Conservation (phyloP, 2,329 filamentous ascomycete species). For the Claviceps sp. region DNA sequence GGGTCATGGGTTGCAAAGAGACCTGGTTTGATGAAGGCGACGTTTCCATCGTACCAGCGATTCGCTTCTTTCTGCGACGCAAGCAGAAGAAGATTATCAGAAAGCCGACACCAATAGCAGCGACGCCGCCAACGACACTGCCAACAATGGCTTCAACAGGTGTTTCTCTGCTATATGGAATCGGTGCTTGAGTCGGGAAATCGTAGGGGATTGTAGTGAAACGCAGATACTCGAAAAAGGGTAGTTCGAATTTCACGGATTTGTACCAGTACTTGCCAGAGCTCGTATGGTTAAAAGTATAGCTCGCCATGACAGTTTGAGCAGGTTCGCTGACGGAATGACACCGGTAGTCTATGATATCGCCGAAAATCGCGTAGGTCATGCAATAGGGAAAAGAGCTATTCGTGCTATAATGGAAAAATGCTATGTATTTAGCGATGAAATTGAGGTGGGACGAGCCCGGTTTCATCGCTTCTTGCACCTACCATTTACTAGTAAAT, state of each 20-base stretch:
- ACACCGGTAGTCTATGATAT: conserved; percentile 33
- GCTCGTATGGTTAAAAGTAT: conserved; percentile 12
- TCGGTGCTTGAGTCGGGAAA: neutral
- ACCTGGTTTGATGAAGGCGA: neutral
- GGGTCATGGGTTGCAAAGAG: conserved; percentile 2
- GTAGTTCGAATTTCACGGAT: neutral
- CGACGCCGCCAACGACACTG: conserved; percentile 24
- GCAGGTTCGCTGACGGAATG: conserved; percentile 18
- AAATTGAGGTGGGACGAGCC: neutral
- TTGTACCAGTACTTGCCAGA: too few relatives aligned
- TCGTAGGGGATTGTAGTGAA: neutral
- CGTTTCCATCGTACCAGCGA: conserved; percentile 2
- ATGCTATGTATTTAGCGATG: neutral
- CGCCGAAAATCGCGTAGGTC: conserved; percentile 28
- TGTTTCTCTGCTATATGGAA: conserved; percentile 5
- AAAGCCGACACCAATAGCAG: conserved; percentile 18
- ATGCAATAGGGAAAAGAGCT: conserved; percentile 27
- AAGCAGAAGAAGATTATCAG: conserved; percentile 19
- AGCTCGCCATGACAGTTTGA: conserved; percentile 27
- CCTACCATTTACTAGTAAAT: conserved; percentile 33
- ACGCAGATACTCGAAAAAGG: neutral
- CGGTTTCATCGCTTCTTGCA: neutral
- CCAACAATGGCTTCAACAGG: conserved; percentile 25
- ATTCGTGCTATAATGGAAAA: conserved; percentile 20
- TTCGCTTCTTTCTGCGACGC: conserved; percentile 15